phyloP scores from a whole-genome alignment of 176 grass and related monocot species.

The Carex pumila region DNA sequence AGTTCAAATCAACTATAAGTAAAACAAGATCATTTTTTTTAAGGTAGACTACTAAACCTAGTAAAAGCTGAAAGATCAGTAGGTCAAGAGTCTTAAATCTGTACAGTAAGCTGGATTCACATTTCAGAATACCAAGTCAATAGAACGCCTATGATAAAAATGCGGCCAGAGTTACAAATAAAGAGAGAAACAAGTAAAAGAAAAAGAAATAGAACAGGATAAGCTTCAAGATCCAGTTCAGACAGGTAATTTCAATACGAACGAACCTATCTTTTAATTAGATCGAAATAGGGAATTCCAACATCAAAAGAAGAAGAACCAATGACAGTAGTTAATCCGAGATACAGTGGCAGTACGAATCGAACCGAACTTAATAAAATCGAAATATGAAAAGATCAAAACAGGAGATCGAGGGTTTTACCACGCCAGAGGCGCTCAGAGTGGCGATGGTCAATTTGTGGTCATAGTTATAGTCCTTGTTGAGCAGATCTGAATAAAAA shows the following conservation, averaged over 20 bases:
- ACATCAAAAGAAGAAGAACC: not conserved
- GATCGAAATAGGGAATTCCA: not conserved
- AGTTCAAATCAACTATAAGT: not conserved
- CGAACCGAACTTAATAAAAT: not conserved
- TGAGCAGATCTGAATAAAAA: conserved; percentile 75
- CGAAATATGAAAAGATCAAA: not conserved
- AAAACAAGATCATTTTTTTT: not conserved
- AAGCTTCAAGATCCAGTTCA: not conserved
- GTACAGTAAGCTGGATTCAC: not conserved
- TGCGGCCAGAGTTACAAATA: not conserved
- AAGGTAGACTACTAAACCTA: not conserved
- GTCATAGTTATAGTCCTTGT: conserved; percentile 89
- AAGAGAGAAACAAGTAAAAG: not conserved
- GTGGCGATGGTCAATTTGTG: conserved; percentile 77
- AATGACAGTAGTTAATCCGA: not conserved
- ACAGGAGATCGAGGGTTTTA: conserved; percentile 37
- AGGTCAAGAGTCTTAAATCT: not conserved
- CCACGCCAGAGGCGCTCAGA: conserved; percentile 78
- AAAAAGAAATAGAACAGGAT: not conserved
- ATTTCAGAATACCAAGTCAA: not conserved
- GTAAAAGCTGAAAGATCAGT: not conserved
- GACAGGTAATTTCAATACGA: not conserved
- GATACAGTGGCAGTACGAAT: conserved; percentile 1
- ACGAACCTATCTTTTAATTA: not conserved
- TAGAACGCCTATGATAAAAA: not conserved